phyloP scores from a whole-genome alignment of 2,329 filamentous ascomycete genomes.

The Pestalotiopsis sp. region DNA sequence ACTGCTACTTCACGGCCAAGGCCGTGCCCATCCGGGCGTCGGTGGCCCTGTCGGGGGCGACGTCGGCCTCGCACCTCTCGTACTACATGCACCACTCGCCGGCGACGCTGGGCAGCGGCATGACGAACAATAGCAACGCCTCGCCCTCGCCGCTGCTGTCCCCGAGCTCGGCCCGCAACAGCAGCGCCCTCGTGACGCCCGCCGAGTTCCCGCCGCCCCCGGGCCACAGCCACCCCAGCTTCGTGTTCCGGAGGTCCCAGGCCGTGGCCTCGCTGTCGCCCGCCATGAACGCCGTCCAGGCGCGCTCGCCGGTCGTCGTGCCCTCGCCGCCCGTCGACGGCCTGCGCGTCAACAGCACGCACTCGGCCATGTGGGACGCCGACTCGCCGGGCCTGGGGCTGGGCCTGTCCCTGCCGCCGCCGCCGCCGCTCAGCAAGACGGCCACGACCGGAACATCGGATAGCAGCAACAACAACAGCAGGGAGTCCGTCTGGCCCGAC shows the following conservation, averaged over 20 bases:
- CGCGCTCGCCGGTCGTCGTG: neutral
- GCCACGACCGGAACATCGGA: neutral
- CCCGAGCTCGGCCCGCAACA: neutral
- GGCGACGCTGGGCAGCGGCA: neutral
- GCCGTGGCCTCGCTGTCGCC: neutral
- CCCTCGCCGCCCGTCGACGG: neutral
- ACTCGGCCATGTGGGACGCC: neutral
- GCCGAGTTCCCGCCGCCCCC: conserved; percentile 6
- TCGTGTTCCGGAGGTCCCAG: neutral
- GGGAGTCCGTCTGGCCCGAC: neutral
- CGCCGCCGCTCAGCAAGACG: neutral
- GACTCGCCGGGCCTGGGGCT: neutral
- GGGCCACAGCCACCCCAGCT: conserved; percentile 7
- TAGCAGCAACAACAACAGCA: neutral
- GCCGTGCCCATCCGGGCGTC: conserved; percentile 8
- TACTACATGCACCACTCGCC: neutral
- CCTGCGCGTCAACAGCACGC: neutral
- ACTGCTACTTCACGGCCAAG: conserved; percentile 11
- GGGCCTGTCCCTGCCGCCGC: neutral
- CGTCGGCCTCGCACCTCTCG: neutral
- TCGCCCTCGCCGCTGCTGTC: neutral
- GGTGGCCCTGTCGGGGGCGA: neutral
- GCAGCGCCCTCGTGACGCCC: neutral
- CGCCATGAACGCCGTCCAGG: neutral
- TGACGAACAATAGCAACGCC: neutral